Evolutionary conservation across 2,329 filamentous ascomycete species (phyloP).

Genomic region (Hymenoscyphus salicellus): DNA sequence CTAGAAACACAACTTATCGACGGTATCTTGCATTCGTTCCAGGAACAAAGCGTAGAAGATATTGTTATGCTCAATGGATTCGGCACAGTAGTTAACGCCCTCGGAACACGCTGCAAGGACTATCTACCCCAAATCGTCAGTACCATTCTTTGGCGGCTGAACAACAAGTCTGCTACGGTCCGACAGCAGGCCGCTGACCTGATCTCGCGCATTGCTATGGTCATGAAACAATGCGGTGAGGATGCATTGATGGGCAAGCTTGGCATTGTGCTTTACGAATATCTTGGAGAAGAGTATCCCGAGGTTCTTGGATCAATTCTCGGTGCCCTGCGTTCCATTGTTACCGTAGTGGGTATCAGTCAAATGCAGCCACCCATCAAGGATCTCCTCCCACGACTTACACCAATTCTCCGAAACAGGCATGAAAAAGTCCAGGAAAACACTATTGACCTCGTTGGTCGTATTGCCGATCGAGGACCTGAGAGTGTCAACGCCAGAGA

Average conservation of each 20-base stretch:
- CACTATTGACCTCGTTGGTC: slow-evolving; percentile 94
- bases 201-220: slow-evolving; percentile 94
- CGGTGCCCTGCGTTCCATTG: slow-evolving; percentile 89
- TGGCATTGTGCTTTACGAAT: slow-evolving; percentile 92
- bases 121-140: slow-evolving; percentile 96
- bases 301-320: slow-evolving; percentile 96
- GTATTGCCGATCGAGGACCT: slow-evolving; percentile 94
- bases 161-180: slow-evolving; percentile 97
- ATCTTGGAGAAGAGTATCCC: slow-evolving; percentile 96
- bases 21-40: slow-evolving; percentile 92
- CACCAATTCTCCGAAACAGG: slow-evolving; percentile 95
- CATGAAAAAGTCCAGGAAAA: slow-evolving; percentile 99
- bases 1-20: slow-evolving; percentile 93
- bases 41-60: slow-evolving; percentile 96
- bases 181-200: slow-evolving; percentile 95
- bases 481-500: slow-evolving; percentile 96
- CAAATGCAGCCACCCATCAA: slow-evolving; percentile 99
- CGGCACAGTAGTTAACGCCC: slow-evolving; percentile 92
- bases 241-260: slow-evolving; percentile 95
- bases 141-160: slow-evolving; percentile 92
- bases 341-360: slow-evolving; percentile 95
- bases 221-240: slow-evolving; percentile 98
- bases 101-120: slow-evolving; percentile 90
- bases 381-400: slow-evolving; percentile 88
- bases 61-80: slow-evolving; percentile 96